Base-by-base conservation (phyloP, 371 early-diverging fungal species). In the Mucor velutinosus region DNA sequence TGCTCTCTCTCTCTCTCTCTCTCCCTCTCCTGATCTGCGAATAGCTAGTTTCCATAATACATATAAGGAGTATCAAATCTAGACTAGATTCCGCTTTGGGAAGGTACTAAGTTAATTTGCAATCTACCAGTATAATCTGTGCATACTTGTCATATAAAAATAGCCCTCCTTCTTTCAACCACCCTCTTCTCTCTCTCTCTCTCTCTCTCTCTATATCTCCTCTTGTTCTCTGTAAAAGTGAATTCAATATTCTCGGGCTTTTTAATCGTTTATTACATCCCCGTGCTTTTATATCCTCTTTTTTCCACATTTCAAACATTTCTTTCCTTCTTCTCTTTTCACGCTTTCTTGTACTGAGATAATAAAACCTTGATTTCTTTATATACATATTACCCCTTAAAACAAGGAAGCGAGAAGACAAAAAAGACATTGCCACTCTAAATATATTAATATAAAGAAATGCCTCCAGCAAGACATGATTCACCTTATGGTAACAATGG, bases 381-480 rank as follows among this genome's bases (percentile, higher is more conserved):
- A 23, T 51, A 62, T 7, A 62, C 14, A 53, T 12, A 32, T 33
- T 57, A 30, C 33, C 30, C 33, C 33, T 57, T 57, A 33, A 33
- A 57, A 51, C 11, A 57, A 56, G 56, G 32, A 57, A 57, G 58
- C 30, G 21, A 57, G 21, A 33, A 29, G n/a, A 43, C 17, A 45
- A 30, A 45, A 19, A 33, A 32, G 23, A 21, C 7, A 30, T 37
- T 58, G 23, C 51, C 51, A 51, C 45, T n/a, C 17, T 35, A 39
- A 32, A 33, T 47, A 39, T n/a, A 41, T 47, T 33, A 47, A 61
- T 39, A 58, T 33, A 33, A 33, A 60, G 30, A n/a, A 21, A 67
- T 68, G 65, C 29, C 65, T 51, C 66, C 69, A 45, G 45, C 58
- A 49, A 49, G 72, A 67, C 64, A 64, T 60, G 68, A 72, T 53